Conservation (phyloP, 805 yeast genomes). For the Lipomyces spencermartinsiae region DNA sequence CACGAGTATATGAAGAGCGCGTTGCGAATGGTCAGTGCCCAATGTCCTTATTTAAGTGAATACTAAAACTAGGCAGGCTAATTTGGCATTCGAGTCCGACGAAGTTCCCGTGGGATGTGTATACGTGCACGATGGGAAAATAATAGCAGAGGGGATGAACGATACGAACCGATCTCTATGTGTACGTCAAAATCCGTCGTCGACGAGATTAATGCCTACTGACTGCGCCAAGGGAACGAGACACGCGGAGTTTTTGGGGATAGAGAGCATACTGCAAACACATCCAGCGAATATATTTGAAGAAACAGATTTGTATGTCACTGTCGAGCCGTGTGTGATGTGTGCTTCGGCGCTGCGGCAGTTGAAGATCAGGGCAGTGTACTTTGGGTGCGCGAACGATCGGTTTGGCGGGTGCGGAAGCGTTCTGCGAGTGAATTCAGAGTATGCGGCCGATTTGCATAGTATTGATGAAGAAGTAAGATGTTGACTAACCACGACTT, state of each 20-base stretch:
- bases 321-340: constrained; percentile 98
- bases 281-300: constrained; percentile 50
- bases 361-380: constrained; percentile 71
- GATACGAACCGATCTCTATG: constrained; percentile 83
- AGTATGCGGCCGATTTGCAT: constrained; percentile 41
- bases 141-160: constrained; percentile 81
- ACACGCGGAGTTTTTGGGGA: constrained; percentile 92
- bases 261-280: constrained; percentile 56
- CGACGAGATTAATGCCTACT: neutral
- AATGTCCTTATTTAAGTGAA: neutral
- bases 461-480: neutral
- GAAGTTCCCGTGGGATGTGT: constrained; percentile 90
- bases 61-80: constrained; percentile 52
- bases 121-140: constrained; percentile 58
- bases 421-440: constrained; percentile 66
- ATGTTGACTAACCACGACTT: neutral
- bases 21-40: constrained; percentile 43
- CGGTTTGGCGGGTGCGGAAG: constrained; percentile 97
- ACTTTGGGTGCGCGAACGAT: constrained; percentile 93
- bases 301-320: constrained; percentile 78
- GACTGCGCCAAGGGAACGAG: constrained; percentile 62
- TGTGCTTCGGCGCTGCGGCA: constrained; percentile 93
- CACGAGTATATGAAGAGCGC: constrained; percentile 48
- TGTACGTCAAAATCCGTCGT: constrained; percentile 36
- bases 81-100: constrained; percentile 63